Base-by-base conservation (phyloP, 148 eudicot genomes). In the Chenopodium berlandieri region DNA sequence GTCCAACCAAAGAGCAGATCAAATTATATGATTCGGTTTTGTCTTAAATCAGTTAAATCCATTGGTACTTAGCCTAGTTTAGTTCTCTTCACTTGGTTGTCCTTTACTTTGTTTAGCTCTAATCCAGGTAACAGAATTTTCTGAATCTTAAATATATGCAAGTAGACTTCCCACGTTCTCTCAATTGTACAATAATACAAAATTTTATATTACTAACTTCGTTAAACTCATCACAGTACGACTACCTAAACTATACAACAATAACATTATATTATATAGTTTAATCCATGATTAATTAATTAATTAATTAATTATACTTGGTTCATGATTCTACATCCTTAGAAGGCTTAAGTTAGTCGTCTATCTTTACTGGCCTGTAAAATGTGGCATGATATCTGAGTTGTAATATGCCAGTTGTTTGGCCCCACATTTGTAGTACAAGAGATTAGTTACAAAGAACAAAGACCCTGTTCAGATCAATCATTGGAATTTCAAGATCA, bases 371-470 rank as follows among this genome's bases (percentile, higher is more conserved):
- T 32, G 76, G 52, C 16, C 69, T 7, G 58, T 56, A 77, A 72
- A 62, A 20, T 20, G 25, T 62, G 22, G 78, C 82, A 82, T 80
- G 84, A 83, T 31, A 64, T 77, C 76, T 85, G 83, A 89, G 91
- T 79, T 90, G 91, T 91, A 77, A 64, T 84, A 76, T 85, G 79
- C 82, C 88, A 75, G 85, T 50, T 85, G 12, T 63, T 25, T 65
- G 90, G 79, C 80, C 91, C 87, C 86, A 83, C 84, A 56, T 56
- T 81, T 88, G 85, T 91, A 89, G 91, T 86, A 80, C 68, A 81
- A n/a, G 67, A 76, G 83, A 81, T 84, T 84, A 83, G 73, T 81
- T 84, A 78, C 80, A 79, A 25, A 87, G 81, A 80, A 82, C 75
- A 80, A 73, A 79, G 83, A 74, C 84, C 62, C 48, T 9, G 25